Evolutionary conservation across 1,139 yeast species (phyloP).

Genomic region (Geotrichum carabidarum): DNA sequence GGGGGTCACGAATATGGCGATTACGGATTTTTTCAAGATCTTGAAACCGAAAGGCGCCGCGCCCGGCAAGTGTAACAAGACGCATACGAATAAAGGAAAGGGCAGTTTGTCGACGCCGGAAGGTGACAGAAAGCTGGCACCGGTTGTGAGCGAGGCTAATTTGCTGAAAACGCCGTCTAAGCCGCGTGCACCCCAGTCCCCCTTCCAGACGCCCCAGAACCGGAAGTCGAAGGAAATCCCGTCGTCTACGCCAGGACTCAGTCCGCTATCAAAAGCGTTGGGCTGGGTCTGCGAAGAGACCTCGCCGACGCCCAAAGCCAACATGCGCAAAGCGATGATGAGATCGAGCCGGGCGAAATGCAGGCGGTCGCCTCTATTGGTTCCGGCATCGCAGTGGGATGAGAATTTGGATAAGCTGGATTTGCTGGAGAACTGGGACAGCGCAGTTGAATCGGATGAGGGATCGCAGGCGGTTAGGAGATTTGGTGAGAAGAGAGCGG

Average conservation of each 20-base stretch:
- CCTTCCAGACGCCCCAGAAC: conserved; percentile 1
- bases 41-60: too few relatives aligned
- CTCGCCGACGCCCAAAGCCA: not conserved
- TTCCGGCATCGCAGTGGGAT: conserved; percentile 10
- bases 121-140: too few relatives aligned
- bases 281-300: not conserved
- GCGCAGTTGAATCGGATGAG: not conserved
- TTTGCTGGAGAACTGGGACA: not conserved
- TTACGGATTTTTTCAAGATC: not conserved
- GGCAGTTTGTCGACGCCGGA: too few relatives aligned
- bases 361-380: not conserved
- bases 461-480: not conserved
- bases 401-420: not conserved
- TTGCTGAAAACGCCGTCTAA: conserved; percentile 4
- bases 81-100: too few relatives aligned
- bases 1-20: not conserved
- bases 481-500: not conserved
- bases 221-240: not conserved
- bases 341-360: not conserved
- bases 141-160: too few relatives aligned
- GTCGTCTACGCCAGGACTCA: conserved; percentile 9
- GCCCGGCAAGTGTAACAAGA: too few relatives aligned
- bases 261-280: conserved; percentile 1
- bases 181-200: not conserved
- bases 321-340: not conserved